Conservation (phyloP, 2,329 filamentous ascomycete species). For the Aspergillus unguis region DNA sequence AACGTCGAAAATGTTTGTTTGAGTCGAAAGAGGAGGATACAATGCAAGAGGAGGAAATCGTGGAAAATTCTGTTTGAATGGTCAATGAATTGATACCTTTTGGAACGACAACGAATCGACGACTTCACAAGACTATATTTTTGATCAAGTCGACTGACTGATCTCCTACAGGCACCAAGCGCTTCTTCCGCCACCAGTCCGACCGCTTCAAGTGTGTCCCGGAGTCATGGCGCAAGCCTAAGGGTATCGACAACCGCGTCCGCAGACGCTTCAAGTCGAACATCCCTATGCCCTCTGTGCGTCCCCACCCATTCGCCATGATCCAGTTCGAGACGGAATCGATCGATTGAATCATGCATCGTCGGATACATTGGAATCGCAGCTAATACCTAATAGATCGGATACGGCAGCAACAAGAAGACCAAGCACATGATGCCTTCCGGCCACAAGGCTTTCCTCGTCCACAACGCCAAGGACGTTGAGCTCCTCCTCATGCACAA, state of each 20-base stretch:
- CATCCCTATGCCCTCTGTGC: constrained; percentile 96
- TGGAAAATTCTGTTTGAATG: neutral
- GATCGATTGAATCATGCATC: neutral
- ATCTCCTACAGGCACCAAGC: constrained; percentile 69
- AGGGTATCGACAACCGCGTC: constrained; percentile 99
- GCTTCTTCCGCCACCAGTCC: constrained; percentile 96
- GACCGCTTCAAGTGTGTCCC: constrained; percentile 93
- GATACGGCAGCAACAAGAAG: constrained; percentile 99
- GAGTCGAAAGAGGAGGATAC: neutral
- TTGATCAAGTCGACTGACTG: constrained; percentile 6
- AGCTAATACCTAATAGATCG: constrained; percentile 63
- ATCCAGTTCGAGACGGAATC: neutral
- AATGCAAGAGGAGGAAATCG: neutral
- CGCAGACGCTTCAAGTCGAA: constrained; percentile 96
- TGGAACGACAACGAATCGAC: neutral
- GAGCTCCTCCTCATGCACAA: constrained; percentile 99
- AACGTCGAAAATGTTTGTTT: neutral
- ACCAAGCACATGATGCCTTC: constrained; percentile 98
- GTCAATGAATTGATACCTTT: neutral
- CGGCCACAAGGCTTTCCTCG: constrained; percentile 99
- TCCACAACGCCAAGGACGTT: constrained; percentile 93
- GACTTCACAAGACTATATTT: neutral
- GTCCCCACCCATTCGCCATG: constrained; percentile 37
- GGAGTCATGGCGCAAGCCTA: constrained; percentile 96
- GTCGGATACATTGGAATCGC: neutral